phyloP scores from a whole-genome alignment of 305 asterid genomes.

The Fraxinus albicans region DNA sequence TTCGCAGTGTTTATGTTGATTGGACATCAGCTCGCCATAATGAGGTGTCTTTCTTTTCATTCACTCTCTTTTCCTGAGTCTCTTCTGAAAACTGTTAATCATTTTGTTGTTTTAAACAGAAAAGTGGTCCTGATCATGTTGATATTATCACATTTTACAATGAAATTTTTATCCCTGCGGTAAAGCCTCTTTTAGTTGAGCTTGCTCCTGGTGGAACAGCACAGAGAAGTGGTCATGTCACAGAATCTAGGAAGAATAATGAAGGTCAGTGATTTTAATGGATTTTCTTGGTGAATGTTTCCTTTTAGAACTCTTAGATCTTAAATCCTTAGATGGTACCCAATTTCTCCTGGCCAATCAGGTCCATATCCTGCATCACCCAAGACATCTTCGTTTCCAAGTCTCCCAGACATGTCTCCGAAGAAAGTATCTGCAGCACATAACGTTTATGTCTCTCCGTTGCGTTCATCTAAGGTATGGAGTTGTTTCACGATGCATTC shows the following conservation, averaged over 20 bases:
- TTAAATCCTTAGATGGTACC: conserved; percentile 7
- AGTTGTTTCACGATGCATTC: not conserved
- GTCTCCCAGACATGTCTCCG: conserved; percentile 98
- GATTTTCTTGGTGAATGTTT: conserved; percentile 15
- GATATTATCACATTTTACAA: conserved; percentile 95
- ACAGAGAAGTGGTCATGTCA: conserved; percentile 46
- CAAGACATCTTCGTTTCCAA: conserved; percentile 76
- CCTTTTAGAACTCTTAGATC: conserved; percentile 2
- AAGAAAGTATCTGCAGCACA: conserved; percentile 94
- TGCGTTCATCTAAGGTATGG: conserved; percentile 83
- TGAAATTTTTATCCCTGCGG: conserved; percentile 79
- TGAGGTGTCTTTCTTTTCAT: conserved; percentile 48
- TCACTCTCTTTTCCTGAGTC: conserved; percentile 3
- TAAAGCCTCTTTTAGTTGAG: conserved; percentile 91
- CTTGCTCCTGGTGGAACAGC: conserved; percentile 69
- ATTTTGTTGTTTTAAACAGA: conserved; percentile 48
- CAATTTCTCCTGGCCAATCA: conserved; percentile 24
- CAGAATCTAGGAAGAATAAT: conserved; percentile 43
- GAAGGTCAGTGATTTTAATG: conserved; percentile 52
- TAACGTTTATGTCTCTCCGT: conserved; percentile 91
- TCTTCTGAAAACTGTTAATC: conserved; percentile 17
- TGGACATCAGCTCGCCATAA: conserved; percentile 57
- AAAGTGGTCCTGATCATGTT: conserved; percentile 77
- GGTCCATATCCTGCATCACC: conserved; percentile 86
- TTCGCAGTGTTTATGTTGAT: conserved; percentile 89